Percentiles rank a stretch among this genome's conserved stretches.
phyloP scores from a whole-genome alignment of 371 early-diverging fungal species.

The Capillidium rhysosporum region DNA sequence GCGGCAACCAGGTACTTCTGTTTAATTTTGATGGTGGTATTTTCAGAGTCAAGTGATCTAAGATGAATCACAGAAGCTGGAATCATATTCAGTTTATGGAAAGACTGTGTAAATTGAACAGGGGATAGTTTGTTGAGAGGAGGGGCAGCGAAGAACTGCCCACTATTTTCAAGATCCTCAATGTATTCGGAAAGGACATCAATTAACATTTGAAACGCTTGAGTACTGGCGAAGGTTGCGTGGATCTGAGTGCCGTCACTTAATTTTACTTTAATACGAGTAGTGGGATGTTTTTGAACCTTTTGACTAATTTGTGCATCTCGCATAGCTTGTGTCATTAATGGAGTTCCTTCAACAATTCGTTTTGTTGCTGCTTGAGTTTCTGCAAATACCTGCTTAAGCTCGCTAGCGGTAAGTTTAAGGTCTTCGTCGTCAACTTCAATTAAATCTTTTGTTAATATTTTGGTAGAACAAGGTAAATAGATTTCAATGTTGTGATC shows the following conservation, averaged over 20 bases:
- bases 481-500: neutral
- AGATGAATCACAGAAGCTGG: neutral
- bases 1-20: too few relatives aligned
- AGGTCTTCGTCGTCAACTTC: neutral
- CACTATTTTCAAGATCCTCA: neutral
- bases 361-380: neutral
- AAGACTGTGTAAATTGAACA: neutral
- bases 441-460: neutral
- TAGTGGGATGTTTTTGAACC: neutral
- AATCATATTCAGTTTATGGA: neutral
- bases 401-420: neutral
- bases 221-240: neutral
- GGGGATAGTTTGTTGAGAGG: neutral
- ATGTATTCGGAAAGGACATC: neutral
- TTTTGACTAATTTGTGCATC: neutral
- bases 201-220: neutral
- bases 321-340: neutral
- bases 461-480: neutral
- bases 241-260: neutral
- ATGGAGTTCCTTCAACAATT: neutral
- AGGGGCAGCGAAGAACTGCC: neutral
- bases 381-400: neutral
- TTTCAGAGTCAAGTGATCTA: neutral
- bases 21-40: too few relatives aligned
- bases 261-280: neutral